phyloP scores from a whole-genome alignment of 345 rosid genomes.

The Diplotaxis tenuifolia region DNA sequence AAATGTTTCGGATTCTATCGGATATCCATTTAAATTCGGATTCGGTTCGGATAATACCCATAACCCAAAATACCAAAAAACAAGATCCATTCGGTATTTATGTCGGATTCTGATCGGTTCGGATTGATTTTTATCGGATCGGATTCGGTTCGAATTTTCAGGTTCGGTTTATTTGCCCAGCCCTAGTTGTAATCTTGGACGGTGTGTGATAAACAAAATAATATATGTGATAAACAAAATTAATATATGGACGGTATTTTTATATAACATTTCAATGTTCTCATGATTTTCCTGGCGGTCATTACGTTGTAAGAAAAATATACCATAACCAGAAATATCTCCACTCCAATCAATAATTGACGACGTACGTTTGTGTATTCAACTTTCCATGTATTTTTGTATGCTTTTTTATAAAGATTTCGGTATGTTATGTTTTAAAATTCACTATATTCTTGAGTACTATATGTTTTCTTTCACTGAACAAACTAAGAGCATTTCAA shows the following conservation, averaged over 20 bases:
- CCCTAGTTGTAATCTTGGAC: neutral
- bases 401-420: neutral
- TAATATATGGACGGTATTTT: neutral
- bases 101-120: too few relatives aligned
- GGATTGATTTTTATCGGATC: too few relatives aligned
- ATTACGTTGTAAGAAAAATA: neutral
- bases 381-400: neutral
- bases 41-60: too few relatives aligned
- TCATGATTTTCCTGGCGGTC: slow-evolving; percentile 1
- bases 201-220: neutral
- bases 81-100: too few relatives aligned
- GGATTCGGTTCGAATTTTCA: too few relatives aligned
- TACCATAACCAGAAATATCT: neutral
- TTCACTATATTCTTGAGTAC: neutral
- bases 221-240: neutral
- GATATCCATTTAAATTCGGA: too few relatives aligned
- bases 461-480: too few relatives aligned
- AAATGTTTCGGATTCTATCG: too few relatives aligned
- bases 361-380: neutral
- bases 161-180: too few relatives aligned
- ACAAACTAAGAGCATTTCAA: too few relatives aligned
- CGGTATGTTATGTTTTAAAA: neutral
- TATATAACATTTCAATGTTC: neutral
- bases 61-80: too few relatives aligned
- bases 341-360: slow-evolving; percentile 3